Percentiles rank a stretch among this genome's conserved stretches.
phyloP scores from a whole-genome alignment of 2,329 filamentous ascomycete species.

The Elsinoe arachidis region DNA sequence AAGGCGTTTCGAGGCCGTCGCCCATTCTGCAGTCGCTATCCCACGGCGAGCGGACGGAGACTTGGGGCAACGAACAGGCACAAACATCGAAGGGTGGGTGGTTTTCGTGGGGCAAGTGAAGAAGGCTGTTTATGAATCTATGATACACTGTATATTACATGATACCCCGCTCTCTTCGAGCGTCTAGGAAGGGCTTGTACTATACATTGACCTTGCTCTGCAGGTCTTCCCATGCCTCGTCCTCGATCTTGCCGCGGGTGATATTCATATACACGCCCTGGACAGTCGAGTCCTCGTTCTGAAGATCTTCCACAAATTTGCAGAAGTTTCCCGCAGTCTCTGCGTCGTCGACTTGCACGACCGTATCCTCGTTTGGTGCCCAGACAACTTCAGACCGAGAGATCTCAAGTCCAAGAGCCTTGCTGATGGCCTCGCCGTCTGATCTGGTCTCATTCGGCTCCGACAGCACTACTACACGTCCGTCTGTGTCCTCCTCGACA shows the following conservation, averaged over 20 bases:
- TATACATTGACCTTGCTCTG: slow-evolving; percentile 29
- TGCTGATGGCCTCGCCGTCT: slow-evolving; percentile 55
- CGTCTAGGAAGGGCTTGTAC: slow-evolving; percentile 14
- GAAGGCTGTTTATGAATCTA: slow-evolving; percentile 3
- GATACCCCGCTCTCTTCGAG: not conserved
- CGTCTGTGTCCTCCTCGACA: slow-evolving; percentile 59
- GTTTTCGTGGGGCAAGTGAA: slow-evolving; percentile 16
- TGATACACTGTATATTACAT: slow-evolving; percentile 19
- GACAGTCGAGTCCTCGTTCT: slow-evolving; percentile 59
- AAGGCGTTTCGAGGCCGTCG: not conserved
- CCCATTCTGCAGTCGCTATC: slow-evolving; percentile 10
- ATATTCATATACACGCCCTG: slow-evolving; percentile 72
- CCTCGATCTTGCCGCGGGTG: slow-evolving; percentile 30
- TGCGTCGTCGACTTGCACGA: slow-evolving; percentile 52
- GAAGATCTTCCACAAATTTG: slow-evolving; percentile 50
- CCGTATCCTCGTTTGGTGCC: slow-evolving; percentile 72
- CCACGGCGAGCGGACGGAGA: slow-evolving; percentile 6
- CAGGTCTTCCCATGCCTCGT: slow-evolving; percentile 33
- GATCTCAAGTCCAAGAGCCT: slow-evolving; percentile 57
- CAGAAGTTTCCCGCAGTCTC: slow-evolving; percentile 50
- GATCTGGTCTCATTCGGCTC: slow-evolving; percentile 56
- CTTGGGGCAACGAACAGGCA: not conserved
- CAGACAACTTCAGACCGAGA: slow-evolving; percentile 74
- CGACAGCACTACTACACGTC: slow-evolving; percentile 61
- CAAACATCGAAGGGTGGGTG: slow-evolving; percentile 12